Conservation (phyloP, 1,139 yeast species). For the Saccharomyces hybrid region DNA sequence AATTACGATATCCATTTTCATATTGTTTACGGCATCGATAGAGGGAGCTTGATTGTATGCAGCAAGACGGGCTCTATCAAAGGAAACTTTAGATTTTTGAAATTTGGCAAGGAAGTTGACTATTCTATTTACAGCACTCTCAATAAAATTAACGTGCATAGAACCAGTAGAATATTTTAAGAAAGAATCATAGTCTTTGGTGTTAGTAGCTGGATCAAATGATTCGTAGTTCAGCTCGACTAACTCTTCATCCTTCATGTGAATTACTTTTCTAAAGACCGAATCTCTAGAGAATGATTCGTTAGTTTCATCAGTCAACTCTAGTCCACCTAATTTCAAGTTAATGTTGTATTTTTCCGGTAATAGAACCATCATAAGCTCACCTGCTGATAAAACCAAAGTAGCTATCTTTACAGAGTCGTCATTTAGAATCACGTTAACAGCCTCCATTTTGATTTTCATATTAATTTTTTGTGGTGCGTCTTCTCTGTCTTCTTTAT, state of each 20-base stretch:
- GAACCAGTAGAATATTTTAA: conserved; percentile 70
- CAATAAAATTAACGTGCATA: conserved; percentile 66
- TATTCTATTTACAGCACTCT: conserved; percentile 67
- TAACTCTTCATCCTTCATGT: conserved; percentile 74
- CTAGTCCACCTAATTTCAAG: conserved; percentile 74
- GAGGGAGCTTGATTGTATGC: conserved; percentile 52
- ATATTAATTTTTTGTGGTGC: conserved; percentile 73
- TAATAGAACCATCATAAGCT: conserved; percentile 53
- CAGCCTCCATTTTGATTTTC: conserved; percentile 61
- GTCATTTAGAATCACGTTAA: conserved; percentile 70
- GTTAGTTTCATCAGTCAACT: conserved; percentile 68
- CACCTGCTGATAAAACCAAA: conserved; percentile 65
- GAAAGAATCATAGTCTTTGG: conserved; percentile 48
- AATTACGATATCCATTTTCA: conserved; percentile 64
- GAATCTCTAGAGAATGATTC: conserved; percentile 50
- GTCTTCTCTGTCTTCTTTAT: conserved; percentile 45
- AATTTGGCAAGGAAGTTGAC: conserved; percentile 65
- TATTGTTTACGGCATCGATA: conserved; percentile 38
- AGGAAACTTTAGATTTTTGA: conserved; percentile 76
- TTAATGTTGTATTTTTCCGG: conserved; percentile 73
- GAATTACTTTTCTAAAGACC: conserved; percentile 54
- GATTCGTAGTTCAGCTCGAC: conserved; percentile 84
- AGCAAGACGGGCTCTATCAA: conserved; percentile 81
- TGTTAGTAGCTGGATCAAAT: conserved; percentile 47
- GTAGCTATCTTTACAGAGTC: conserved; percentile 81